Base-by-base conservation (phyloP, 2,329 filamentous ascomycete species). In the Epichloe baconii region DNA sequence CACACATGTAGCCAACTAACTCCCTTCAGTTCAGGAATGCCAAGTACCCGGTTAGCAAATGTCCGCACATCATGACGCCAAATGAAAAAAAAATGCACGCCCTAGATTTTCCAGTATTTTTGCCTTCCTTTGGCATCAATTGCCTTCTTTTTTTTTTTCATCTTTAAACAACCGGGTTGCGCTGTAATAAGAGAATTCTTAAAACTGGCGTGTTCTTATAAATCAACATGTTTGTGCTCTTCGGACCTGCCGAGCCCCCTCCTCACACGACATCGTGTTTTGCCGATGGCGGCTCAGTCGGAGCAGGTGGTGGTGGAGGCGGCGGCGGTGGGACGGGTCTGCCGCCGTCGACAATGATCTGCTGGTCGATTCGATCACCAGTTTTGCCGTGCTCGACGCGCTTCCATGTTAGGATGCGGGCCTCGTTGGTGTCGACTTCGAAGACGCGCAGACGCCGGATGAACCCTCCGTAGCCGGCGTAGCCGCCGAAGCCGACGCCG, bases 351-450 rank as follows among this genome's bases (percentile, higher is more conserved):
- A 86, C 80, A 51, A 86, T 77, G 47, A 84, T 76, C 63, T 84
- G 79, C 60, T 82, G 73, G 58, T 86, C 82, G 47, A 85, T 66
- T 37, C 72, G 74, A 42, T 73, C 68, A 17, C 64, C 65, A 12
- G 68, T 71, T 40, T 81, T 73, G 42, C 79, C 80, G 56, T 78
- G 73, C 63, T 97, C 91, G 15, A 95, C 72, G 47, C 93, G 78
- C 71, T 96, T 97, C 79, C 91, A 98, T 0, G 91, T 98, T 47
- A 79, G 82, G 58, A 98, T 90, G 45, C 88, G 80, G 7, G 86
- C 91, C 53, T 87, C 82, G 62, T 95, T 95, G 69, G 90, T 87
- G 66, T 98, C 91, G 48, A 98, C 80, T 59, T 97, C 91, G 64
- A 93, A 98, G 43, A 98, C 78, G 46, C 93, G 79, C 49, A 96